Base-by-base conservation (phyloP, 805 yeast species). In the Debaryomyces prosopidis region DNA sequence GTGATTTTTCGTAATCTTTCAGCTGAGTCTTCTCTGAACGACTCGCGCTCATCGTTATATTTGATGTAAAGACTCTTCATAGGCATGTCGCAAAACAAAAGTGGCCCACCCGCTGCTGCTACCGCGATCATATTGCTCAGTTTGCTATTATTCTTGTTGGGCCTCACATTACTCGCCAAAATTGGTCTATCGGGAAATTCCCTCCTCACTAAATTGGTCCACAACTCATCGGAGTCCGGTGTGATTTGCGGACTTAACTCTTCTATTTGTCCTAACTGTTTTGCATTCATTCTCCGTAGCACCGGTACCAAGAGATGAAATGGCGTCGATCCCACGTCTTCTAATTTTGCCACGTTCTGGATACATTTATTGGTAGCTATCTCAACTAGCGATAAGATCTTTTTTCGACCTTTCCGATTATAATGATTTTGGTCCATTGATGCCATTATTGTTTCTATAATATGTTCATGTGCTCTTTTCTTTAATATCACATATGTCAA, bases 221-320 rank as follows among this genome's bases (percentile, higher is more conserved):
- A 80, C 28, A 79, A 50, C 5, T 60, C 63, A 48, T 78, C 82
- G 3, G 76, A 62, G 35, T 66, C 58, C 1, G 73, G 69, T 5
- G 57, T 57, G 1, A 80, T 52, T 18, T 66, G 76, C 4, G 78
- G 76, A 36, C 79, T 74, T 38, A 53, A 59, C 1, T 45, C 46
- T 54, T 80, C 84, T 0, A 78, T 63, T 6, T 51, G 45, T 30
- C 58, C 58, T 14, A 80, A 60, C 39, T 78, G 74, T 47, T 69
- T 73, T 3, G 76, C 71, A 3, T 71, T 66, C 68, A 79, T 75
- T 43, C 69, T 69, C 46, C 51, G 55, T 10, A 80, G 60, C 1
- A 79, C 60, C 0, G 84, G 82, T 50, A 65, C 71, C 9, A 79
- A 62, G 11, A 80, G 55, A 53, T 77, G 82, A 51, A 69, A 79